Percentiles rank a stretch among this genome's conserved stretches.
These are phyloP conservation scores for Yarrowia deformans DNA, from an alignment of 805 yeast species.

Conservation along the genomic window DNA sequence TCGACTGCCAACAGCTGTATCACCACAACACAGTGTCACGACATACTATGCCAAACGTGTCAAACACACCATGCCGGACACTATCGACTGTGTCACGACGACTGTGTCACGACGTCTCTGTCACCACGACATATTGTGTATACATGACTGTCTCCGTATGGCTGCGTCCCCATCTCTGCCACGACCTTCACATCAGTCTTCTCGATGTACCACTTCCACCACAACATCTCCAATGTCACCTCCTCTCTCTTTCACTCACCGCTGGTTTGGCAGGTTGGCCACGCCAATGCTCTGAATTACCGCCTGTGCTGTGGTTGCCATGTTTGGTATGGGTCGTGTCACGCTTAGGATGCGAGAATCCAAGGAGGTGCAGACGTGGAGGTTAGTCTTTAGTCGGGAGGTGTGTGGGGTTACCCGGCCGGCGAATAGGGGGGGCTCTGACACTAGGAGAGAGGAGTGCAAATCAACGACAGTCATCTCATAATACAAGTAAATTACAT, in stretches of 20 bases:
- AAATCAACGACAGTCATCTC: neutral
- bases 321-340: slow-evolving; percentile 7
- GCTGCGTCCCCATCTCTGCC: too few relatives aligned
- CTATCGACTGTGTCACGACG: too few relatives aligned
- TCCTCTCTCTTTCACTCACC: slow-evolving; percentile 42
- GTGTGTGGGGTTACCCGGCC: slow-evolving; percentile 30
- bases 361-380: slow-evolving; percentile 39
- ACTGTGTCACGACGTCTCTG: too few relatives aligned
- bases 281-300: slow-evolving; percentile 45
- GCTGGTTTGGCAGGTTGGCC: slow-evolving; percentile 47
- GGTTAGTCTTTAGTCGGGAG: neutral
- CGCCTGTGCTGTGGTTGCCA: slow-evolving; percentile 39
- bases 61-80: too few relatives aligned
- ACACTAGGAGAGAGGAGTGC: too few relatives aligned
- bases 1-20: too few relatives aligned
- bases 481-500: neutral
- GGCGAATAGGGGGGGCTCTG: slow-evolving; percentile 7
- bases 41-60: too few relatives aligned
- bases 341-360: slow-evolving; percentile 30
- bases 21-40: too few relatives aligned
- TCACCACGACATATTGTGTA: too few relatives aligned
- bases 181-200: too few relatives aligned
- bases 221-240: neutral
- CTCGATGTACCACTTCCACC: too few relatives aligned
- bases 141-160: too few relatives aligned